Evolutionary conservation across 768 basidiomycete species (phyloP), one percentile per base, ranked within the genome.

Genomic region (Rhizopogon salebrosus): DNA sequence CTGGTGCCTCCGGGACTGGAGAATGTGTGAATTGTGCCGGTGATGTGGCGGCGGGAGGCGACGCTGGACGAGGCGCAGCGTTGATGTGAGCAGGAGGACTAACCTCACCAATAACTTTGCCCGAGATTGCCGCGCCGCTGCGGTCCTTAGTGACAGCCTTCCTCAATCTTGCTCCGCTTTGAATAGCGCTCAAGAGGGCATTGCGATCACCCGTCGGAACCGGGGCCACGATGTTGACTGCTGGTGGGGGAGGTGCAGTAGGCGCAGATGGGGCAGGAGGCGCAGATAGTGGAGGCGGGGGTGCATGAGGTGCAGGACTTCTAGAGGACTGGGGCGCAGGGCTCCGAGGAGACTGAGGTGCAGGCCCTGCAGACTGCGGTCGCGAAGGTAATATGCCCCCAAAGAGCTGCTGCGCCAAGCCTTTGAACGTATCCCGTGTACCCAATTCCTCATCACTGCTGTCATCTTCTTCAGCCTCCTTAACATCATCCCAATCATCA

Each of bases 401-500:
- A 64, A 98, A 98, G 40, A 98, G 64, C 52, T 84, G 77, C 56
- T 81, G 77, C 6, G 95, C 95, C 36, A 98, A 81, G 51, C 83
- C 81, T 53, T 79, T 78, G 14, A 89, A 77, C 16, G 75, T 80
- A 48, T 73, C 76, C 40, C 94, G 76, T 3, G 76, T 76, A n/a
- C 77, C 74, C 43, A 87, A 72, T 54, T 93, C 92, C 65, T 93
- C 92, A 51, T 92, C 91, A 49, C 83, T 86, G 56, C 82, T 85
- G 59, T 87, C 84, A 5, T 80, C 79, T 4, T 80, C 80, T 20
- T 83, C 79, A 39, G 81, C 83, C 66, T 94, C 92, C 61, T 81
- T 73, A 45, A 91, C 74, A n/a, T 84, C 83, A 51, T 87, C 92
- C 92, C 92, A 95, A 46, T 92, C 91, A 16, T 89, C 88, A 2